Base-by-base conservation (phyloP, 2,329 filamentous ascomycete genomes). In the Iodosphaeria phyllophila region DNA sequence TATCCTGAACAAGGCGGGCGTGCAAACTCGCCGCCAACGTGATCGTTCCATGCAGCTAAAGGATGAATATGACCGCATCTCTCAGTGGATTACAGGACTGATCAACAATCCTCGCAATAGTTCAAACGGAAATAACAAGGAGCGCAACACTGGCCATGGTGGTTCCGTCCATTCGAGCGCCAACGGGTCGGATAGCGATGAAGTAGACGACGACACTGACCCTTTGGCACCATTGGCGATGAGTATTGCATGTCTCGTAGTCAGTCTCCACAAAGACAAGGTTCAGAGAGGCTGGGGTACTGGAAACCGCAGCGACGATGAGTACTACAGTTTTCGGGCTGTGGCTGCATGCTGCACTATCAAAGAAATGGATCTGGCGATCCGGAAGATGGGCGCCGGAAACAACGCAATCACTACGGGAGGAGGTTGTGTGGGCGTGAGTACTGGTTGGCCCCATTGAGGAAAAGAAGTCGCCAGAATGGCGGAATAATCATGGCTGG, bases 41-140 rank as follows among this genome's bases (percentile, higher is more conserved):
- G 62, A 68, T 23, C 47, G 49, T 2, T 65, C 61, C 2, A 43
- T 52, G 23, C 58, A 58, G 34, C 48, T 68, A 12, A 57, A 54
- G 26, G 60, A 64, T 9, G 58, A 59, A 23, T 64, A 58, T 23
- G 56, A 61, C 21, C 48, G 52, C 6, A 49, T 60, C 21, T 44
- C 54, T 9, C 40, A 45, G 3, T 58, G 49, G 46, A 45, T 52
- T 7, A 46, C 49, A 12, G 41, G 42, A 5, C 36, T 52, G 22
- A 50, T 56, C 26, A 43, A 44, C 13, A 44, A 41, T 26, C 35
- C 35, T 11, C 25, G 26, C 8, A 16, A 27, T 2, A 18, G 33
- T 12, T 13, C 27, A 6, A 27, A 27, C 11, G 28, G 25, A 3
- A 32, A 33, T 6, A 17, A 28, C 2, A 24, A 31, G 8, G 22